phyloP scores from a whole-genome alignment of 805 yeast species.

The Ogataea populi-albae region DNA sequence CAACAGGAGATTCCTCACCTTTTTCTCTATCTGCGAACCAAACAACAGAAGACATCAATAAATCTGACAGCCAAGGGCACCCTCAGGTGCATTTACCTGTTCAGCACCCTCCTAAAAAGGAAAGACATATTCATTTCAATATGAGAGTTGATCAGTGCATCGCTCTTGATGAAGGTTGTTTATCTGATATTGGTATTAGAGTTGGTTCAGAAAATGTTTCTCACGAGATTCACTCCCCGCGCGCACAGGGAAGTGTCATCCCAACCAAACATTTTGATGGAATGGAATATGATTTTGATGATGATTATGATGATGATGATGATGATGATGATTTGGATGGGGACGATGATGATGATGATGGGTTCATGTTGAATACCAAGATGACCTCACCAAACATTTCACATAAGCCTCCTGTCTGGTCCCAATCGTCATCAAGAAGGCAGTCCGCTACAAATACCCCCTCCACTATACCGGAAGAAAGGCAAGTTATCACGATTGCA shows the following conservation, averaged over 20 bases:
- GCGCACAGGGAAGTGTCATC: too few species aligned
- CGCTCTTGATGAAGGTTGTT: slow-evolving; percentile 49
- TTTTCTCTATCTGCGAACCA: slow-evolving; percentile 21
- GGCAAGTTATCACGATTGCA: slow-evolving; percentile 57
- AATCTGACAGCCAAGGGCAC: slow-evolving; percentile 3
- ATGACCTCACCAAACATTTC: slow-evolving; percentile 20
- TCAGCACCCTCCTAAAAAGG: slow-evolving; percentile 29
- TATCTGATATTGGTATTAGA: slow-evolving; percentile 26
- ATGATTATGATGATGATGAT: slow-evolving; percentile 21
- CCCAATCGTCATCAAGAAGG: slow-evolving; percentile 12
- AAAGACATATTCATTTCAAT: slow-evolving; percentile 85
- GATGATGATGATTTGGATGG: slow-evolving; percentile 22
- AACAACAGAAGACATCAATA: slow-evolving; percentile 12
- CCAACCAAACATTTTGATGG: slow-evolving; percentile 15
- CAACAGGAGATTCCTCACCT: slow-evolving; percentile 18
- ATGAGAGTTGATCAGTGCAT: slow-evolving; percentile 94
- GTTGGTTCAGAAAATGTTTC: slow-evolving; percentile 22
- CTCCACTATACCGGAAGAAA: slow-evolving; percentile 3
- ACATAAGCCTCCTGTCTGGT: slow-evolving; percentile 28
- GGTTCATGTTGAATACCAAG: slow-evolving; percentile 23
- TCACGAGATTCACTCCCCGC: slow-evolving; percentile 27
- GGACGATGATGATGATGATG: slow-evolving; percentile 27
- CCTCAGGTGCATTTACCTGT: slow-evolving; percentile 5
- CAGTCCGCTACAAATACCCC: slow-evolving; percentile 6
- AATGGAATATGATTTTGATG: slow-evolving; percentile 30